Base-by-base conservation (phyloP, 2,329 filamentous ascomycete genomes). In the Apiospora marii region DNA sequence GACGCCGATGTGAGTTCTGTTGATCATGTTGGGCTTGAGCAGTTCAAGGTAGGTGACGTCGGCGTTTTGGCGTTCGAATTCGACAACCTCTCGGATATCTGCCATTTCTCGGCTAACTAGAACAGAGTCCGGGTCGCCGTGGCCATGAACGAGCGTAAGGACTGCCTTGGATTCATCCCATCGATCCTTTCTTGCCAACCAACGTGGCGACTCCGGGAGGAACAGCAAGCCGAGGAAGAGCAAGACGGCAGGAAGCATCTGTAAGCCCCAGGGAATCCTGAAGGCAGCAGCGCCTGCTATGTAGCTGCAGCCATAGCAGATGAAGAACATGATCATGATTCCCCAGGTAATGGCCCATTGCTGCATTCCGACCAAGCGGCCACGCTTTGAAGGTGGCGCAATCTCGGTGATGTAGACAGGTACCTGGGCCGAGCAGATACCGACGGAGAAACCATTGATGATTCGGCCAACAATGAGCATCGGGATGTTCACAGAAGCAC, bases 31-130 rank as follows among this genome's bases (percentile, higher is more conserved):
- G 1, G 93, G 92, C 76, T 87, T 89, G 83, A 96, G 88, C 0
- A 96, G 87, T 79, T 96, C 93, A 1, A 91, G 76, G 79, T 93
- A 94, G 12, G 89, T 90, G 27, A 93, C 92, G 75, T 94, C 87
- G 19, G 90, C 84, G 79, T 94, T 92, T 37, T 87, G 84, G 24
- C 90, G 87, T 81, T 96, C 93, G 74, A 95, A 93, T 69, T 94
- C 91, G 77, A 92, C 89, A 81, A 91, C 92, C 51, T 92, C 89
- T 75, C 90, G 88, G 79, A 96, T 96, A 75, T 95, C 93, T 27
- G 90, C 84, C 79, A 93, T 84, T 80, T 96, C 94, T 43, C 85
- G 87, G 13, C 82, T 82, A 13, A 96, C 93, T 75, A 93, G 92
- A 0, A 90, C 88, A 53, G 88, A 88, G 77, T 90, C 85, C 1